Base-by-base conservation (phyloP, 139 green algal species). In the Chlorella sp. region DNA sequence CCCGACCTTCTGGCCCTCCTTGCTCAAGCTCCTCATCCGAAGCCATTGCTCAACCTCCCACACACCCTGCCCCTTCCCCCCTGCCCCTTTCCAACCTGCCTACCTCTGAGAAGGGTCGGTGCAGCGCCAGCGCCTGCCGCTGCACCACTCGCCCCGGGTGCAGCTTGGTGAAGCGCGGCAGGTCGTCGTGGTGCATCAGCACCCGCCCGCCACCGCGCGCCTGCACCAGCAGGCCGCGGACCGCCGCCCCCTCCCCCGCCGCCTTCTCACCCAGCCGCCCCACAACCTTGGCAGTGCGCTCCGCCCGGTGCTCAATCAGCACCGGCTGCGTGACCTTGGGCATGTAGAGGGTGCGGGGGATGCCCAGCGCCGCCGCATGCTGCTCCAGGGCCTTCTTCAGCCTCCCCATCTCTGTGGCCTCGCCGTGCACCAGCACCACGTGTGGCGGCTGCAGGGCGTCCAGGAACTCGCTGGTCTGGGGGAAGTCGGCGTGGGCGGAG, bases 371-470 rank as follows among this genome's bases (percentile, higher is more conserved):
- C 57, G 90, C 90, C 7, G 94, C 95, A 34, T 89, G 89, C 85
- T 95, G 89, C 84, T 97, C 93, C 36, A 98, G 94, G 39, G 95
- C 96, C 42, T 91, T 91, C 48, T 96, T 96, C 60, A 99, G 92
- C 32, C 96, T 92, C 53, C 81, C 91, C 97, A 98, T 98, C 90
- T 98, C 97, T 28, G 68, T 95, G 2, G 95, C 95, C 93, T 99
- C 98, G 4, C 98, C 98, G 90, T 99, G 98, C 57, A 99, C 98
- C 81, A 99, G 93, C 88, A 99, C 94, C 75, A 99, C 95, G 89
- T 99, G 95, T 2, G 95, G 95, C 28, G 97, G 97, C 57, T 88
- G 85, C 42, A 99, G 92, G 39, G 86, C 61, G 61, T 98, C 95
- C 68, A 99, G 84, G 90, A 99, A 99, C 39, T 95, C 93, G 32